These are phyloP conservation scores for Cyberlindnera samutprakarnensis DNA, from an alignment of 805 yeast species.

Conservation along the genomic window DNA sequence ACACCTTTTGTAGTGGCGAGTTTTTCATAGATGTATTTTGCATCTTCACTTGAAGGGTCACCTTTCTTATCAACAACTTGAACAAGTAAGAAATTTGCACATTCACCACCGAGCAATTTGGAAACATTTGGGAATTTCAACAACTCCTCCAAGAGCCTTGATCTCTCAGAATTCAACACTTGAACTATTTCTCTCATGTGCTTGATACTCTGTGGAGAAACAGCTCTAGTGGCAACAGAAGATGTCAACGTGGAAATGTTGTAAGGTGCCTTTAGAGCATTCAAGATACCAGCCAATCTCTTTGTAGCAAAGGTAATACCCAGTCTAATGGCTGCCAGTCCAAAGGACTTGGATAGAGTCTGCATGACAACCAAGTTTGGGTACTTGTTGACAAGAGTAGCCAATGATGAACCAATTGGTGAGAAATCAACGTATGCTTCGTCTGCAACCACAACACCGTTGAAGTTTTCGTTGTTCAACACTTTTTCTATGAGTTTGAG, in stretches of 20 bases:
- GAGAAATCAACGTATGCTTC: conserved; percentile 94
- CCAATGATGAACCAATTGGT: conserved; percentile 55
- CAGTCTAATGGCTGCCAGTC: conserved; percentile 88
- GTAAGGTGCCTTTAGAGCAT: conserved; percentile 94
- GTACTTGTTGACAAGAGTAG: conserved; percentile 72
- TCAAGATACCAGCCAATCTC: conserved; percentile 58
- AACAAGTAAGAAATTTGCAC: conserved; percentile 77
- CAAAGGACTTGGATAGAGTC: conserved; percentile 91
- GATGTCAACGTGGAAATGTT: conserved; percentile 82
- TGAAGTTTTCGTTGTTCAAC: conserved; percentile 43
- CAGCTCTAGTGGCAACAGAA: conserved; percentile 66
- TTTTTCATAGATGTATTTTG: conserved; percentile 54
- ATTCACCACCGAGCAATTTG: conserved; percentile 70
- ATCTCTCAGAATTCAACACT: conserved; percentile 48
- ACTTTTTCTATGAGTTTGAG: conserved; percentile 41
- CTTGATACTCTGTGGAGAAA: conserved; percentile 46
- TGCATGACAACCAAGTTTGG: conserved; percentile 85
- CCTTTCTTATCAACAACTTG: conserved; percentile 60
- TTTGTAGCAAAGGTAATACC: conserved; percentile 70
- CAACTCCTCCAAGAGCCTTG: conserved; percentile 43
- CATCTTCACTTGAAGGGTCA: conserved; percentile 58
- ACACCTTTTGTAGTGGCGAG: conserved; percentile 70
- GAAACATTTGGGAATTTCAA: conserved; percentile 59
- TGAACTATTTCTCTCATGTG: conserved; percentile 51
- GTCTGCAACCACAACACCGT: conserved; percentile 79